Percentiles rank a stretch among this genome's conserved stretches.
These are phyloP conservation scores for Backusella sp. DNA, from an alignment of 192 early-diverging fungal species.

Conservation along the genomic window DNA sequence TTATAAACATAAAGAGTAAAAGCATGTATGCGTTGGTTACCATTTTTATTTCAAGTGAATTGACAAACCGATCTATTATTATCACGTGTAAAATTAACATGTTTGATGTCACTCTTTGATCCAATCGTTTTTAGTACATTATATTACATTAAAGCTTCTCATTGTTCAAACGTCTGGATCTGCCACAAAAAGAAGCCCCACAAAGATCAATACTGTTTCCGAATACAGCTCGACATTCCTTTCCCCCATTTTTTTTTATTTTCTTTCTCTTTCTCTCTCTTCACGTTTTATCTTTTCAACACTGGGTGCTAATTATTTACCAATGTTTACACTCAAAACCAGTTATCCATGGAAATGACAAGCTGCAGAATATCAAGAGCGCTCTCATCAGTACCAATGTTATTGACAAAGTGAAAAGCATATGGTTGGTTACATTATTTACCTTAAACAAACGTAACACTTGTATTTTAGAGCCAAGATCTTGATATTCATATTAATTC, in stretches of 20 bases:
- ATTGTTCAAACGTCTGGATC: background rate
- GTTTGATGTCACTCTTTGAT: background rate
- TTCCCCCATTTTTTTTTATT: too few relatives aligned
- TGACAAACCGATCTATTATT: background rate
- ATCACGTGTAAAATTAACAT: background rate
- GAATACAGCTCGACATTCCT: background rate
- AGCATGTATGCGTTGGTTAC: too few relatives aligned
- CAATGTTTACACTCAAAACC: background rate
- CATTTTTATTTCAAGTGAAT: background rate
- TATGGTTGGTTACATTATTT: background rate
- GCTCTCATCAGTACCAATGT: background rate
- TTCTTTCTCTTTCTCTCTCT: too few relatives aligned
- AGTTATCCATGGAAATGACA: background rate
- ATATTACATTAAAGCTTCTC: background rate
- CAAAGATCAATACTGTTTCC: background rate
- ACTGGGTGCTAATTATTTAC: too few relatives aligned
- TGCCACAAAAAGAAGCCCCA: background rate
- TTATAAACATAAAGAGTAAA: too few relatives aligned
- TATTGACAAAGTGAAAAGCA: background rate
- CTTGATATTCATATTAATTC: background rate
- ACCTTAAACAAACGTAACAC: background rate
- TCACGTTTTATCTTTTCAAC: background rate
- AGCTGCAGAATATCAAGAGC: background rate
- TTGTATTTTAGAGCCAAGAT: background rate
- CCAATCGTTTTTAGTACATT: background rate